Percentiles rank a stretch among this genome's conserved stretches.
phyloP scores from a whole-genome alignment of 306 rosid species.

The Styphnolobium japonicum region DNA sequence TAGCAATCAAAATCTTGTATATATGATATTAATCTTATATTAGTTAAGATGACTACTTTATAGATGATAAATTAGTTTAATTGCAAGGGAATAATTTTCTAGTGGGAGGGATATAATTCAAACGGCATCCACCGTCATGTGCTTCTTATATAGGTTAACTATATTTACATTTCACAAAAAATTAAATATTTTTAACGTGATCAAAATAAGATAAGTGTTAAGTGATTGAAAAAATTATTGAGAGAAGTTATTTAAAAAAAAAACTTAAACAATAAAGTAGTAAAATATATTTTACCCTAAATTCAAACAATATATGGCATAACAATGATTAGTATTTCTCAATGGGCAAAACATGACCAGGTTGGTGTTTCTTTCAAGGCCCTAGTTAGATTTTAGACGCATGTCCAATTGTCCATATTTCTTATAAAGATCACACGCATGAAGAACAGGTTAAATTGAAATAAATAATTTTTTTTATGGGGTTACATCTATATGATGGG shows the following conservation, averaged over 20 bases:
- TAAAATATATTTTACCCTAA: too few relatives aligned
- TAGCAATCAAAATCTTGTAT: slow-evolving; percentile 19
- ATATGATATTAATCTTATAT: not conserved
- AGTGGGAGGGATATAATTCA: not conserved
- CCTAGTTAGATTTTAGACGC: slow-evolving; percentile 16
- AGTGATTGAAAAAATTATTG: too few relatives aligned
- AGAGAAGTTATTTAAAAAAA: too few relatives aligned
- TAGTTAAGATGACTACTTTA: not conserved
- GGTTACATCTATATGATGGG: slow-evolving; percentile 17
- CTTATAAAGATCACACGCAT: not conserved
- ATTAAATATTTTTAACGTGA: too few relatives aligned
- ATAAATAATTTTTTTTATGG: not conserved
- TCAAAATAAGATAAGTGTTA: too few relatives aligned
- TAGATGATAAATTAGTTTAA: slow-evolving; percentile 35
- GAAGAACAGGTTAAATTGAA: not conserved
- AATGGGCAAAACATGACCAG: not conserved
- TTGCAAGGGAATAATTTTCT: slow-evolving; percentile 18
- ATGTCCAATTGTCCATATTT: not conserved
- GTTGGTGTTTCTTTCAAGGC: not conserved
- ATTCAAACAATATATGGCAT: slow-evolving; percentile 18
- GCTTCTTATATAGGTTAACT: too few relatives aligned
- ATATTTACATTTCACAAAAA: too few relatives aligned
- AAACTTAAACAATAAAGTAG: too few relatives aligned
- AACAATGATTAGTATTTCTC: slow-evolving; percentile 1
- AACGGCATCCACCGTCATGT: too few relatives aligned